These are phyloP conservation scores for Saccharomyces hybrid DNA, from an alignment of 1,139 yeast species.

Conservation along the genomic window DNA sequence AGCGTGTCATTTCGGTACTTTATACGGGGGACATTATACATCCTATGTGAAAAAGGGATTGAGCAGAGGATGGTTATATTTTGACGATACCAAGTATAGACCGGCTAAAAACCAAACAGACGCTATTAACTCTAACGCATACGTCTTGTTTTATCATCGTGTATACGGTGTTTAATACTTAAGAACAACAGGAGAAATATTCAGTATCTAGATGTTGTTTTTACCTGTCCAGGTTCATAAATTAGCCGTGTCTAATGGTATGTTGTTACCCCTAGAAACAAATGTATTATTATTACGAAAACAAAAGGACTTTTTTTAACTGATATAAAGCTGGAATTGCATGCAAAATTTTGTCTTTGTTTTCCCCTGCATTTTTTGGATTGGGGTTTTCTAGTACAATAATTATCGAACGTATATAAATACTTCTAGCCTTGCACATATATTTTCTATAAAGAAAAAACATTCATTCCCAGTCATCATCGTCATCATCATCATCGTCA, in stretches of 20 bases:
- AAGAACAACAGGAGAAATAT: background rate
- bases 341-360: background rate
- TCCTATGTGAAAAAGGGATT: slow-evolving; percentile 64
- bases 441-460: background rate
- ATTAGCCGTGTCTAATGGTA: no score
- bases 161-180: slow-evolving; percentile 14
- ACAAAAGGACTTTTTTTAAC: background rate
- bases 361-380: background rate
- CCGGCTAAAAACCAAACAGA: slow-evolving; percentile 24
- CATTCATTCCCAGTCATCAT: slow-evolving; percentile 51
- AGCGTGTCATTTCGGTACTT: slow-evolving; percentile 77
- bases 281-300: background rate
- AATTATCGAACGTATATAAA: background rate
- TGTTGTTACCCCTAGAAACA: background rate
- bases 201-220: background rate
- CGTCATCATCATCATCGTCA: slow-evolving; percentile 35
- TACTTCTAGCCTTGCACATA: background rate
- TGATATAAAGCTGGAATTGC: background rate
- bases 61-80: slow-evolving; percentile 35
- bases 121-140: slow-evolving; percentile 47
- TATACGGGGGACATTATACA: slow-evolving; percentile 90
- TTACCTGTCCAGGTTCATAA: background rate
- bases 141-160: slow-evolving; percentile 58
- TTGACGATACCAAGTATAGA: slow-evolving; percentile 30
- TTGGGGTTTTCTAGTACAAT: background rate